phyloP scores from a whole-genome alignment of 2,329 filamentous ascomycete species.

The Colletotrichum truncatum region DNA sequence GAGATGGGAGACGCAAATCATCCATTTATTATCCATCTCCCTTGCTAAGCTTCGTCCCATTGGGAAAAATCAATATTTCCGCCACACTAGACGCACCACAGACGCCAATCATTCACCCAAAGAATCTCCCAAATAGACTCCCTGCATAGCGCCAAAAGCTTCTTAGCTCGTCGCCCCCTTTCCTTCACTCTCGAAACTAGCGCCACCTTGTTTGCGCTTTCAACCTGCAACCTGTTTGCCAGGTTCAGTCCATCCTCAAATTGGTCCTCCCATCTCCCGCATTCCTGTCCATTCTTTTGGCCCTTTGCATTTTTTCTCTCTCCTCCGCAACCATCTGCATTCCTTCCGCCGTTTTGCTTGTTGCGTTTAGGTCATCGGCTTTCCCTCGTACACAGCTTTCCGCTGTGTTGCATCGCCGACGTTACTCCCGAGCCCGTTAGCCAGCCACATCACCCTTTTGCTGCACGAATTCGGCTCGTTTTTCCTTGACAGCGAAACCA shows the following conservation, averaged over 20 bases:
- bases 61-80: not conserved
- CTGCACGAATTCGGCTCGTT: no score
- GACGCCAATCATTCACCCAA: not conserved
- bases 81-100: not conserved
- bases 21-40: not conserved
- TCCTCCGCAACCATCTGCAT: not conserved
- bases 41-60: not conserved
- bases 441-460: no score
- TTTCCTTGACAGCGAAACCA: not conserved
- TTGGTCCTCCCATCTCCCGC: not conserved
- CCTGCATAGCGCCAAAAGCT: not conserved
- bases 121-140: not conserved
- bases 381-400: not conserved
- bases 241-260: not conserved
- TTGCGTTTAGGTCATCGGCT: not conserved
- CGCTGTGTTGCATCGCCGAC: not conserved
- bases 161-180: not conserved
- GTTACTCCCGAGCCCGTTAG: not conserved
- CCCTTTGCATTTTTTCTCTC: not conserved
- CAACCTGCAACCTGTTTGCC: not conserved
- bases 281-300: not conserved
- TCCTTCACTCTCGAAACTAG: conserved; percentile 7
- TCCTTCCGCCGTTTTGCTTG: not conserved
- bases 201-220: not conserved
- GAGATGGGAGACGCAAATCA: not conserved